Base-by-base conservation (phyloP, 2,329 filamentous ascomycete species). In the Eutypa lata region DNA sequence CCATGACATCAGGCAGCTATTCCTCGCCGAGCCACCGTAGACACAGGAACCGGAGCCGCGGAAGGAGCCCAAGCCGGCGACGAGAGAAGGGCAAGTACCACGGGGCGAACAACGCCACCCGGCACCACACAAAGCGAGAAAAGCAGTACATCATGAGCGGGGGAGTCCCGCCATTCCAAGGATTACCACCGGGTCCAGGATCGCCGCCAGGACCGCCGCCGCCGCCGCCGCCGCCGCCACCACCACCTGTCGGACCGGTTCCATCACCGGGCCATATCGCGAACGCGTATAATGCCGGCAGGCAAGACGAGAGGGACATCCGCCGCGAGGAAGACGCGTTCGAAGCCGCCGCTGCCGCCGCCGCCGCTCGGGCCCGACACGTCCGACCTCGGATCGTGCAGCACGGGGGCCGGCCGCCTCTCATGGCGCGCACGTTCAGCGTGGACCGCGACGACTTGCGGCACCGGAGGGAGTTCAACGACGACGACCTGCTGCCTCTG, bases 251-350 rank as follows among this genome's bases (percentile, higher is more conserved):
- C 19, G 48, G 5, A 38, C 24, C 33, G 18, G 16, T 28, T 18
- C 38, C 51, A n/a, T 33, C 54, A 2, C 48, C 49, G 10, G 47
- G 51, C 35, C 55, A 61, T 3, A 52, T 49, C 19, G 56, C 61
- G 28, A 50, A 59, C 13, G 64, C 61, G 19, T 65, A 58, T 51
- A 47, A 53, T 14, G 51, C 48, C 14, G 64, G 64, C 10, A 45
- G 51, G 21, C 53, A 47, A 11, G 48, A 52, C 24, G 59, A 44
- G 44, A 53, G 48, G 48, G 33, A 51, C n/a, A 40, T 10, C 5
- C 26, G 26, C 26, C 6, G 6, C 10, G 26, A 31, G 10, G 26
- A 31, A 31, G 26, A 5, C 5, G 26, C 26, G 16, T 14, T 18
- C 7, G 13, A 38, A 35, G 28, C 24, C 18, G 33, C 46, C 51